Conservation (phyloP, 257 asterid species). For the Forsythia viridissima region DNA sequence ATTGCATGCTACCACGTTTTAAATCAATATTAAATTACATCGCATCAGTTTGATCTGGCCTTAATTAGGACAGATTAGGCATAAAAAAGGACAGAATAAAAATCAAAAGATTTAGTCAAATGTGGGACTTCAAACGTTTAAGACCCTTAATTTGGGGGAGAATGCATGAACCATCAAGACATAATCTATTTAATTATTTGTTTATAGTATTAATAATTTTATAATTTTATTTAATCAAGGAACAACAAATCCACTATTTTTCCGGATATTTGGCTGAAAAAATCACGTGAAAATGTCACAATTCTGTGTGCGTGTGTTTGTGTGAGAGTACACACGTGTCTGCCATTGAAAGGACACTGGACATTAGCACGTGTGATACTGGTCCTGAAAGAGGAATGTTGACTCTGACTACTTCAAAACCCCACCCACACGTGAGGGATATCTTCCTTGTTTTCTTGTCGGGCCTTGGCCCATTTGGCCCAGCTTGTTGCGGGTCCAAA, state of each 20-base stretch:
- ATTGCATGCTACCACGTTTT: not conserved
- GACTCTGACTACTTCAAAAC: slow-evolving; percentile 39
- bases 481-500: slow-evolving; percentile 24
- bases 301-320: not conserved
- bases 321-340: slow-evolving; percentile 44
- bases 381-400: slow-evolving; percentile 28
- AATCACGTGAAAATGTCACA: slow-evolving; percentile 42
- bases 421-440: slow-evolving; percentile 55
- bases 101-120: not conserved
- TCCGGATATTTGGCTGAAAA: slow-evolving; percentile 11
- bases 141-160: not conserved
- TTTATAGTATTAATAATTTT: too few species aligned
- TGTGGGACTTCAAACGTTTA: slow-evolving; percentile 11
- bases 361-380: slow-evolving; percentile 29
- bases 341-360: slow-evolving; percentile 26
- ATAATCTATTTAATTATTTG: too few species aligned
- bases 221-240: not conserved
- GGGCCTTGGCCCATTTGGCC: slow-evolving; percentile 40
- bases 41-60: not conserved
- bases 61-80: not conserved
- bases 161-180: not conserved
- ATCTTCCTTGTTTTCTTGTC: slow-evolving; percentile 42
- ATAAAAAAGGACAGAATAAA: not conserved
- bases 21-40: not conserved
- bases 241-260: not conserved